These are phyloP conservation scores for Citrullus mucosospermus DNA, from an alignment of 306 rosid genomes.

Conservation along the genomic window DNA sequence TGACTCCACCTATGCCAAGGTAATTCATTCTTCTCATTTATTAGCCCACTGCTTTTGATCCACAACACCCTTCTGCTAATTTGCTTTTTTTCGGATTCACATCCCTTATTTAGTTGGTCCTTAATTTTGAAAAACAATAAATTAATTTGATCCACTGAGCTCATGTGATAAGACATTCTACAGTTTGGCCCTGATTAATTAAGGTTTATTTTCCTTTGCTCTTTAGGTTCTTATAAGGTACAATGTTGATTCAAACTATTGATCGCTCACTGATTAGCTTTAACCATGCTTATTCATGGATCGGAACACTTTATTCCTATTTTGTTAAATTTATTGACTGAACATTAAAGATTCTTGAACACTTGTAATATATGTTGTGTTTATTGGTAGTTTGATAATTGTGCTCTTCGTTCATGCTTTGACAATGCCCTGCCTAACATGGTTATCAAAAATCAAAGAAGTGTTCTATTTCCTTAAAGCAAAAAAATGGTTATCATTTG, in stretches of 20 bases:
- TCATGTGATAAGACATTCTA: neutral
- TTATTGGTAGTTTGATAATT: neutral
- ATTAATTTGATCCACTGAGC: neutral
- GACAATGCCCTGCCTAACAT: slow-evolving; percentile 1
- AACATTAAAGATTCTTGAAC: neutral
- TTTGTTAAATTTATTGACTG: neutral
- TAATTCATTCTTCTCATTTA: slow-evolving; percentile 1
- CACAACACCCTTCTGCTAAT: neutral
- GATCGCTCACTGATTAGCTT: neutral
- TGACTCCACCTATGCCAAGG: slow-evolving; percentile 61
- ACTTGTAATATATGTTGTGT: neutral
- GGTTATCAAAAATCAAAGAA: neutral
- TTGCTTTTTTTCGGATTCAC: neutral
- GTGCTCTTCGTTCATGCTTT: neutral
- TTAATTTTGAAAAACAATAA: neutral
- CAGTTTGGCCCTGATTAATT: neutral
- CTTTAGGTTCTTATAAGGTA: neutral
- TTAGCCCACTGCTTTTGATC: neutral
- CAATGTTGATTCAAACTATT: neutral
- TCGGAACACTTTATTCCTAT: neutral
- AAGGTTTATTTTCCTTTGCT: neutral
- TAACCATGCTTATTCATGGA: neutral
- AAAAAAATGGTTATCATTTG: neutral
- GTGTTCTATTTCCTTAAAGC: neutral
- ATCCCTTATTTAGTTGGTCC: neutral